Evolutionary conservation across 2,329 filamentous ascomycete species (phyloP).

Genomic region (Cytospora leucostoma): DNA sequence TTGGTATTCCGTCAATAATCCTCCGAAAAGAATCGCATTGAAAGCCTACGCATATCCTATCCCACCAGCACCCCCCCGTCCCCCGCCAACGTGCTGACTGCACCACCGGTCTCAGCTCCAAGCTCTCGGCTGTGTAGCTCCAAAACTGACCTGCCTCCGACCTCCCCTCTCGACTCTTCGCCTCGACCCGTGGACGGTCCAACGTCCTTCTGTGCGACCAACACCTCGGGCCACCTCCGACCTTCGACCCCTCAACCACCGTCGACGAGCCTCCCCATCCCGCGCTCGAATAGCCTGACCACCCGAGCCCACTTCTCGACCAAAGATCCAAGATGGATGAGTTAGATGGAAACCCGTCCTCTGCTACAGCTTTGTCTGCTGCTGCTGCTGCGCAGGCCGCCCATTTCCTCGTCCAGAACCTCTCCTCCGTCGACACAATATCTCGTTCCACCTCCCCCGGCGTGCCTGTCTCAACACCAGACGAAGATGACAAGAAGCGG

Average conservation of each 20-base stretch:
- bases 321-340: constrained; percentile 39
- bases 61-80: neutral
- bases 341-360: constrained; percentile 30
- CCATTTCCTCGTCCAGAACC: constrained; percentile 42
- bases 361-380: constrained; percentile 40
- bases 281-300: neutral
- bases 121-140: neutral
- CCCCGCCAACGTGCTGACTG: neutral
- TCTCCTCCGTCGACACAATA: constrained; percentile 63
- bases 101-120: neutral
- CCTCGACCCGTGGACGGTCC: neutral
- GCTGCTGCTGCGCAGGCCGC: constrained; percentile 41
- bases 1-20: neutral
- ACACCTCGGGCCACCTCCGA: constrained; percentile 9
- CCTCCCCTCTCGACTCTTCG: neutral
- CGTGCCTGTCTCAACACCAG: constrained; percentile 49
- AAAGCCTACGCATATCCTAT: neutral
- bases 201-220: constrained; percentile 16
- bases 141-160: neutral
- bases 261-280: neutral
- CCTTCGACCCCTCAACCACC: constrained; percentile 1
- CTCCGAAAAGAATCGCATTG: constrained; percentile 6
- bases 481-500: constrained; percentile 60
- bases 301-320: neutral
- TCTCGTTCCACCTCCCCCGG: constrained; percentile 88